Conservation (phyloP, 1,139 yeast genomes). For the Suhomyces bribrorum region DNA sequence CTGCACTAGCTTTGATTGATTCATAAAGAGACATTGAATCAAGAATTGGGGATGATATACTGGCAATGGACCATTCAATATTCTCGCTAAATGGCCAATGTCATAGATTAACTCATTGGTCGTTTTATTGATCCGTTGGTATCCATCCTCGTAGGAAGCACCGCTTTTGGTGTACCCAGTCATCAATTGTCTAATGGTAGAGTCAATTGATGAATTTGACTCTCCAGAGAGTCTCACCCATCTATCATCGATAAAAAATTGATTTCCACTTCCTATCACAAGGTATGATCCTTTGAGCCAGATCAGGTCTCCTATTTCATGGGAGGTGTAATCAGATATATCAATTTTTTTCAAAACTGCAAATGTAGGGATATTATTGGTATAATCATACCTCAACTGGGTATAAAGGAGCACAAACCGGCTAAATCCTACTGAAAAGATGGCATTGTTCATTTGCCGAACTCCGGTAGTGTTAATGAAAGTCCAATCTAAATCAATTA, state of each 20-base stretch:
- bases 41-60: conserved; percentile 89
- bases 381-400: conserved; percentile 85
- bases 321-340: conserved; percentile 70
- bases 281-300: conserved; percentile 82
- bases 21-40: conserved; percentile 72
- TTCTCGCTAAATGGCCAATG: conserved; percentile 60
- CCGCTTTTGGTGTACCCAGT: conserved; percentile 49
- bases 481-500: conserved; percentile 81
- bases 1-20: conserved; percentile 57
- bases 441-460: conserved; percentile 51
- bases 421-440: conserved; percentile 76
- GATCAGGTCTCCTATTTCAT: conserved; percentile 81
- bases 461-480: conserved; percentile 46
- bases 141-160: conserved; percentile 28
- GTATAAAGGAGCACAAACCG: conserved; percentile 67
- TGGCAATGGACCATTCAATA: conserved; percentile 87
- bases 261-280: conserved; percentile 88
- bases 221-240: conserved; percentile 40
- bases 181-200: conserved; percentile 52
- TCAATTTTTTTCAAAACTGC: conserved; percentile 74
- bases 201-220: conserved; percentile 29
- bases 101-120: conserved; percentile 24
- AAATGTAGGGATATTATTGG: conserved; percentile 76
- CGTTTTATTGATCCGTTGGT: conserved; percentile 11
- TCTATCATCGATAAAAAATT: conserved; percentile 78